A percentile compares a stretch with the other conserved stretches of the same genome.
These are phyloP conservation scores for Eucalyptus urophylla DNA, from an alignment of 345 rosid species.

Conservation along the genomic window DNA sequence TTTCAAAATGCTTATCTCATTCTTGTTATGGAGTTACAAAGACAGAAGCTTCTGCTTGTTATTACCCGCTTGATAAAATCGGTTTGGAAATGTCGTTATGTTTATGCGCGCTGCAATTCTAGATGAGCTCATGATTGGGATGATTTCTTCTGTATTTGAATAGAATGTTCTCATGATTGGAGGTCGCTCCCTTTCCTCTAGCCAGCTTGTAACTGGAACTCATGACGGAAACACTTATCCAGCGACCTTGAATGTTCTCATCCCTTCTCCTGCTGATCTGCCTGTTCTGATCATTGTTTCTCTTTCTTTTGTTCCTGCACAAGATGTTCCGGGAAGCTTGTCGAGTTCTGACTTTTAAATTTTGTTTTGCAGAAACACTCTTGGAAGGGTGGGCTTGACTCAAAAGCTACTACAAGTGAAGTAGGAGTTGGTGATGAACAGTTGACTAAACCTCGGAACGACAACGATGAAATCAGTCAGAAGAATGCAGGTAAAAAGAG, in stretches of 20 bases:
- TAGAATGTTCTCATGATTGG: neutral
- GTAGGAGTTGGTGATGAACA: constrained; percentile 3
- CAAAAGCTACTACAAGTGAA: neutral
- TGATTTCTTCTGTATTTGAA: neutral
- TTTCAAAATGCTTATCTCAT: neutral
- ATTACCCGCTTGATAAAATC: neutral
- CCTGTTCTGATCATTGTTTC: neutral
- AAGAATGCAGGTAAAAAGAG: constrained; percentile 19
- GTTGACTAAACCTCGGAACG: neutral
- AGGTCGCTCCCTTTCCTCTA: neutral
- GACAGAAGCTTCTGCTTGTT: neutral
- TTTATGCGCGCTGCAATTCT: neutral
- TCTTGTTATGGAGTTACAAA: neutral
- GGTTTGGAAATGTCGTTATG: neutral
- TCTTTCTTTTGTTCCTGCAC: neutral
- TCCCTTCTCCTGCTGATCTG: neutral
- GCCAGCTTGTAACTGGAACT: neutral
- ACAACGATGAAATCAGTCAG: constrained; percentile 1
- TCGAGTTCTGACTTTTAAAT: neutral
- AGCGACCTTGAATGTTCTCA: neutral
- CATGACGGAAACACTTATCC: neutral
- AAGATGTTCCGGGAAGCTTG: neutral
- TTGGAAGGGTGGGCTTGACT: neutral
- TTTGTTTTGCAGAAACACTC: constrained; percentile 1
- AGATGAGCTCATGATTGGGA: neutral